Evolutionary conservation across 2,329 filamentous ascomycete species (phyloP).

Genomic region (Raffaelea deltoideospora): DNA sequence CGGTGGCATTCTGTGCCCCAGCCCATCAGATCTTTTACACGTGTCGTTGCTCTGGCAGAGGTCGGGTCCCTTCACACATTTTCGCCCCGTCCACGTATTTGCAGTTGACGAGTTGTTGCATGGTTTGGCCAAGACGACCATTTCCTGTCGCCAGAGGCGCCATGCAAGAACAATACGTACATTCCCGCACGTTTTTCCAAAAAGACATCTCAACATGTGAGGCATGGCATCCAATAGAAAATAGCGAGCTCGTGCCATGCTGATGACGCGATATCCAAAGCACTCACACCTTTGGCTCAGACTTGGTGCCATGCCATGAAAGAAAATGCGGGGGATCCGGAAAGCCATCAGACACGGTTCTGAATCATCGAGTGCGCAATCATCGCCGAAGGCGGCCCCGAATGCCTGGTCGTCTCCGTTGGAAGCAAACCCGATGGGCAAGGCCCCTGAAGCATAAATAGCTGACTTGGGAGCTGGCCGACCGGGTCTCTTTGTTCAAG

Average conservation of each 20-base stretch:
- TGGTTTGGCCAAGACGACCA: not conserved
- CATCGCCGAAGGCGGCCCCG: too few relatives aligned
- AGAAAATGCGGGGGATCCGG: not conserved
- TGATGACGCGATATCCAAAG: not conserved
- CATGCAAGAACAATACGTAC: not conserved
- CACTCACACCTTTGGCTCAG: not conserved
- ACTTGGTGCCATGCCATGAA: not conserved
- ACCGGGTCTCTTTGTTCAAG: not conserved
- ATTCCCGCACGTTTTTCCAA: too few relatives aligned
- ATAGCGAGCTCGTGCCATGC: too few relatives aligned
- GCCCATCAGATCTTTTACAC: not conserved
- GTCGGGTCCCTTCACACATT: not conserved
- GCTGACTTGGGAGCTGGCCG: not conserved
- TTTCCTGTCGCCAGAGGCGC: not conserved
- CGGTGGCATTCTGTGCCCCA: too few relatives aligned
- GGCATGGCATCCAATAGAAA: too few relatives aligned
- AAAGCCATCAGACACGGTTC: not conserved
- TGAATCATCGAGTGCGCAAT: not conserved
- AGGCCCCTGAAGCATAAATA: not conserved
- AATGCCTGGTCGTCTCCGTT: too few relatives aligned
- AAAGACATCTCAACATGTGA: too few relatives aligned
- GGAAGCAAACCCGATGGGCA: too few relatives aligned
- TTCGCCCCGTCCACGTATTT: not conserved
- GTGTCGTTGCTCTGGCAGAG: not conserved
- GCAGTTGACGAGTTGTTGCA: not conserved